phyloP scores from a whole-genome alignment of 208 protist genomes.

The Wallacemonas rigidus region DNA sequence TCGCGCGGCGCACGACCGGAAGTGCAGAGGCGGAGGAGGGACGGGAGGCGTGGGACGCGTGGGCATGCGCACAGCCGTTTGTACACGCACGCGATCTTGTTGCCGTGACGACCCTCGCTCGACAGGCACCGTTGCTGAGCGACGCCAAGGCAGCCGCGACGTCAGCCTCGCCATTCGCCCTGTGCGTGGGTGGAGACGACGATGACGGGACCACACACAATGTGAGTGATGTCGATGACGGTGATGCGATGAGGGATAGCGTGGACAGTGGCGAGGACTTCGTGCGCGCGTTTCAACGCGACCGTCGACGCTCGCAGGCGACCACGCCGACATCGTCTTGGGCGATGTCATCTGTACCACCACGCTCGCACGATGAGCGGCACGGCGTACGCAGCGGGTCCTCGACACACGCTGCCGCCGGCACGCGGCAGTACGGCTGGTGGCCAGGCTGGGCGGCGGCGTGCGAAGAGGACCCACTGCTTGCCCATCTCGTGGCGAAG shows the following conservation, averaged over 20 bases:
- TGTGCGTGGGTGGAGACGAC: conserved; percentile 7
- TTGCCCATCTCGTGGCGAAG: conserved; percentile 23
- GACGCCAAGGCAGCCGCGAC: neutral
- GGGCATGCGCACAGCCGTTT: neutral
- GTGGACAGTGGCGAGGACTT: neutral
- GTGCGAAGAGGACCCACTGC: conserved; percentile 27
- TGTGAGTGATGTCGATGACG: neutral
- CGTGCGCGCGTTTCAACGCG: neutral
- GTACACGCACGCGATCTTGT: neutral
- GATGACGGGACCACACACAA: neutral
- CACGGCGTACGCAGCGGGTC: too few species aligned
- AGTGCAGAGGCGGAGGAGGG: neutral
- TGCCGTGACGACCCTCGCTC: neutral
- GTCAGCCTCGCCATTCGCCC: conserved; percentile 3
- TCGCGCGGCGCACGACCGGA: conserved; percentile 14
- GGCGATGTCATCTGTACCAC: neutral
- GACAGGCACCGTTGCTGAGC: too few species aligned
- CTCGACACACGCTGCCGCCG: neutral
- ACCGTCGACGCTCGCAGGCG: neutral
- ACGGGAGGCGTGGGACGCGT: neutral
- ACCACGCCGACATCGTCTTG: neutral
- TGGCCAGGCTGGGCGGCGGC: conserved; percentile 58
- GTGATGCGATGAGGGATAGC: neutral
- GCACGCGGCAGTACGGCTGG: conserved; percentile 5
- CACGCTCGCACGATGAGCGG: too few species aligned